Conservation (phyloP, 352 stramenopile genomes). For the Salisapilia sapeloensis region DNA sequence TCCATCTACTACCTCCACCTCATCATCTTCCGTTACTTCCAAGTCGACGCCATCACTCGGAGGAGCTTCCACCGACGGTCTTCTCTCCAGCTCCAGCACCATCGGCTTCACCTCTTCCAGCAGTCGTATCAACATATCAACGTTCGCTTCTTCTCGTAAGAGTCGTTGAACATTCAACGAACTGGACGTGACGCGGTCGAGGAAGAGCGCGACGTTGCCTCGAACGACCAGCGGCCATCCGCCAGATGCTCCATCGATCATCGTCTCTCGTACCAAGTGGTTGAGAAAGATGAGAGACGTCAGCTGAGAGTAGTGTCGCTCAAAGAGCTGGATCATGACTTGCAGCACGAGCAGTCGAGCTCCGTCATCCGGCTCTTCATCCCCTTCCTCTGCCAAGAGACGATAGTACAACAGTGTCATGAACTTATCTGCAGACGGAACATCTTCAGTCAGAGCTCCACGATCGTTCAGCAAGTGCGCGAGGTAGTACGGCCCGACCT, state of each 20-base stretch:
- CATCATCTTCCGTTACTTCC: constrained; percentile 13
- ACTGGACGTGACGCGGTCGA: constrained; percentile 67
- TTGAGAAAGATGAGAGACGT: constrained; percentile 71
- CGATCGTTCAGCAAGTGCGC: constrained; percentile 67
- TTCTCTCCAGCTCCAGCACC: constrained; percentile 33
- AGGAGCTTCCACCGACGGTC: constrained; percentile 29
- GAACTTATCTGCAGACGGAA: constrained; percentile 57
- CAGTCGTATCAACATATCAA: constrained; percentile 60
- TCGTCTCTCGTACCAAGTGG: constrained; percentile 61
- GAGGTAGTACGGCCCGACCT: constrained; percentile 72
- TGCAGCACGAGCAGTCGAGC: constrained; percentile 71
- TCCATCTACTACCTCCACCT: constrained; percentile 18
- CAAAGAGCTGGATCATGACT: constrained; percentile 78
- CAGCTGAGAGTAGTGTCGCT: constrained; percentile 59
- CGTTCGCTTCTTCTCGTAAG: constrained; percentile 48
- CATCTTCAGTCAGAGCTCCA: constrained; percentile 60
- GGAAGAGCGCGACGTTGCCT: constrained; percentile 70
- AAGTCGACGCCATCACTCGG: constrained; percentile 20
- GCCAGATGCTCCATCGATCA: constrained; percentile 33
- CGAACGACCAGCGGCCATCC: constrained; percentile 60
- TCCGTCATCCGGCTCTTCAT: constrained; percentile 18
- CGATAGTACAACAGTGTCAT: constrained; percentile 81
- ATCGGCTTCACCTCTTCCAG: constrained; percentile 63
- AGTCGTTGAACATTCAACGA: constrained; percentile 67
- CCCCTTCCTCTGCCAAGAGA: constrained; percentile 46